Evolutionary conservation across 192 early-diverging fungal genomes (phyloP).

Genomic region (Entomortierella parvispora): DNA sequence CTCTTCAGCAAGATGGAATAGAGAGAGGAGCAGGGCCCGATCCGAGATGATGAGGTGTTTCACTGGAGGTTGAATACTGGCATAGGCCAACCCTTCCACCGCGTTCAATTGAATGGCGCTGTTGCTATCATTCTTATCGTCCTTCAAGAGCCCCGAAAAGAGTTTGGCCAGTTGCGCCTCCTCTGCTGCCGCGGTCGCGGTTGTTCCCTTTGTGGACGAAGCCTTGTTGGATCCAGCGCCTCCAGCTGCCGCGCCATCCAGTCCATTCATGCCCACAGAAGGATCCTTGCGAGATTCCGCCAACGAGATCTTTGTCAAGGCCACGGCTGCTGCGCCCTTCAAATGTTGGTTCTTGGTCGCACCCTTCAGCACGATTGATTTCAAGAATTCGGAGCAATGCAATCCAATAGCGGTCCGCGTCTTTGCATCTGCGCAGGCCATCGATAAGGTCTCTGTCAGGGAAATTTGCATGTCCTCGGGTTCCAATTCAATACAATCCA

Average conservation of each 20-base stretch:
- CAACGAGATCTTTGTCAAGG: conserved; percentile 71
- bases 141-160: conserved; percentile 65
- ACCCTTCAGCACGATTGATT: conserved; percentile 43
- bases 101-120: conserved; percentile 59
- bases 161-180: conserved; percentile 58
- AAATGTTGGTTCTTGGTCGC: conserved; percentile 55
- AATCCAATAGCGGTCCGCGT: conserved; percentile 64
- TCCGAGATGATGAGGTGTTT: conserved; percentile 78
- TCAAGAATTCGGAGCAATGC: conserved; percentile 63
- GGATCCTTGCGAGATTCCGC: conserved; percentile 48
- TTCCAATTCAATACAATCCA: conserved; percentile 87
- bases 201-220: conserved; percentile 21
- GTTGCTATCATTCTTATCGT: conserved; percentile 43
- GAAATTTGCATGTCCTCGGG: conserved; percentile 71
- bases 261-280: conserved; percentile 19
- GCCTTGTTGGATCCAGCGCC: conserved; percentile 31
- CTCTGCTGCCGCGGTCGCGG: conserved; percentile 15
- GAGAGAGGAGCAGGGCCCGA: conserved; percentile 60
- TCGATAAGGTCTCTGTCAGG: conserved; percentile 64
- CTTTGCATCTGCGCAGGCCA: conserved; percentile 70
- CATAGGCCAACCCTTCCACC: conserved; percentile 86
- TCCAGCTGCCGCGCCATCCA: conserved; percentile 28
- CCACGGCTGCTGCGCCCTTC: conserved; percentile 65
- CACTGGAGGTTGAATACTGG: conserved; percentile 71
- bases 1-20: conserved; percentile 63